Base-by-base conservation (phyloP, 1,284 basidiomycete species). In the Lignosus rhinocerotis region DNA sequence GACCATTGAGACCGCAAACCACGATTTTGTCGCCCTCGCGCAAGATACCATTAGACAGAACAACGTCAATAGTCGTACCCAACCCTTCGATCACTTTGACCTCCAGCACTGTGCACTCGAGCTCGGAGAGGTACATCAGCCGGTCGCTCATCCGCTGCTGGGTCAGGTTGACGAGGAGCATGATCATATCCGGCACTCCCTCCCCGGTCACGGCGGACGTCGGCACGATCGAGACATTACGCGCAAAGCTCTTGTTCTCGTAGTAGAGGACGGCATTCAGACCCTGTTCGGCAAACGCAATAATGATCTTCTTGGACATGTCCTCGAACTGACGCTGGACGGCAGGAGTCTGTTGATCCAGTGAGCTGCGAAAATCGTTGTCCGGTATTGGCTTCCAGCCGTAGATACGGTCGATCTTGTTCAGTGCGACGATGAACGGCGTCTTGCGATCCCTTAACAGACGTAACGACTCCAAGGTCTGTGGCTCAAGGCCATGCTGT, bases 151-250 rank as follows among this genome's bases (percentile, higher is more conserved):
- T 98, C 61, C 97, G 87, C 75, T 96, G 93, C 74, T 99, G 97
- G 8, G 97, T 99, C 56, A 99, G 83, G 74, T 97, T 96, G 75
- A 98, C 87, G 71, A 99, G 88, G 36, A 99, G 84, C 88, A 96
- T 94, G 74, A 99, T 95, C 93, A 99, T 95, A 78, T 99, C 97
- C n/a, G 97, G 97, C 25, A 99, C 86, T 78, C 97, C 97, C 78
- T 99, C 97, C 62, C 97, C 97, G 0, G 96, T 98, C 74, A 96
- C 87, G 32, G 97, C 97, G 56, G 96, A 98, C 6, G 97, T 99
- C 34, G 97, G 97, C 16, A 99, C 96, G 45, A 99, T 81, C 10
- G 95, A 98, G 63, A 99, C 96, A 69, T 96, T 95, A 60, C 91
- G 86, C 52, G 90, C 93, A 66, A 98, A 92, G 76, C 87, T 95